Conservation (phyloP, 2,329 filamentous ascomycete species). For the Nectriaceae sp. region DNA sequence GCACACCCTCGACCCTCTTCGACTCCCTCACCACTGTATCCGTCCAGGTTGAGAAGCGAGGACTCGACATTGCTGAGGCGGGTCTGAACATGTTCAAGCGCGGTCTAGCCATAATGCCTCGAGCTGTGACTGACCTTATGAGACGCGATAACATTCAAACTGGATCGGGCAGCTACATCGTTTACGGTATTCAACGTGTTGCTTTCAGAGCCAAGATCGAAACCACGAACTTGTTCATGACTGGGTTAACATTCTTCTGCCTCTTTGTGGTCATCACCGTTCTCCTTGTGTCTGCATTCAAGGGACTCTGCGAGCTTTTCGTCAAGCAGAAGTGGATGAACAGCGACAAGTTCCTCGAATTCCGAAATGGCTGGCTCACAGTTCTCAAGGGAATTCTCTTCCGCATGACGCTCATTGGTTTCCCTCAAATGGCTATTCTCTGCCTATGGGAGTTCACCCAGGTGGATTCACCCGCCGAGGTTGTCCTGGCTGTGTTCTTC, state of each 20-base stretch:
- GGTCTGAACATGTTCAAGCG: conserved; percentile 55
- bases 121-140: conserved; percentile 40
- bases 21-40: conserved; percentile 74
- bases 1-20: conserved; percentile 77
- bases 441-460: conserved; percentile 93
- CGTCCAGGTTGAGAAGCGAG: conserved; percentile 76
- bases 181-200: conserved; percentile 85
- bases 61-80: conserved; percentile 40
- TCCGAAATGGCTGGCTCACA: conserved; percentile 91
- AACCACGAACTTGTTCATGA: conserved; percentile 90
- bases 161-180: conserved; percentile 57
- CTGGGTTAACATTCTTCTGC: conserved; percentile 85
- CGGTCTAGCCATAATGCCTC: conserved; percentile 53
- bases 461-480: conserved; percentile 80
- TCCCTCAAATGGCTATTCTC: conserved; percentile 86
- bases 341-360: conserved; percentile 84
- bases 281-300: conserved; percentile 74
- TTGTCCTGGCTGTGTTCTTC: conserved; percentile 88
- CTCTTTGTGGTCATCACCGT: conserved; percentile 78
- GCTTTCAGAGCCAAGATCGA: conserved; percentile 86
- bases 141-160: conserved; percentile 59
- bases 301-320: conserved; percentile 75
- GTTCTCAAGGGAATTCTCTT: conserved; percentile 93
- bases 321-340: conserved; percentile 78
- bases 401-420: conserved; percentile 86